Evolutionary conservation across 1,284 basidiomycete species (phyloP).

Genomic region (Ganoderma sp.): DNA sequence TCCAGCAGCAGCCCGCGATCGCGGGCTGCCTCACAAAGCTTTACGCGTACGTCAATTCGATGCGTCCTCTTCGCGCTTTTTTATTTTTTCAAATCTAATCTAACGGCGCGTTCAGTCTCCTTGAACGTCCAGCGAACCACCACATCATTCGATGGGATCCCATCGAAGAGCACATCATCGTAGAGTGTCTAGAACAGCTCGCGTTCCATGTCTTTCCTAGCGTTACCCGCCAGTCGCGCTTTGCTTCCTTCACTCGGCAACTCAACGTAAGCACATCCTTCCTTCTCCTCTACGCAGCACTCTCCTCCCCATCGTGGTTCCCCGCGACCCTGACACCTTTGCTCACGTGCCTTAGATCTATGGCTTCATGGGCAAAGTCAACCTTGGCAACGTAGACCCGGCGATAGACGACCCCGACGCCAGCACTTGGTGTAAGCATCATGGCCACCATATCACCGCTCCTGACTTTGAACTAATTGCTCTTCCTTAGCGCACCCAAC

Average conservation of each 20-base stretch:
- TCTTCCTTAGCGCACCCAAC: constrained; percentile 75
- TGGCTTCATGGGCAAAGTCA: constrained; percentile 94
- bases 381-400: constrained; percentile 88
- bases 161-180: constrained; percentile 88
- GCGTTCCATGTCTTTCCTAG: constrained; percentile 88
- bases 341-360: constrained; percentile 64
- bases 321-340: constrained; percentile 41
- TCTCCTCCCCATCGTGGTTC: constrained; percentile 28
- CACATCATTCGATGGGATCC: constrained; percentile 94
- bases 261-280: constrained; percentile 74
- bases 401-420: constrained; percentile 92
- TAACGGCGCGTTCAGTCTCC: constrained; percentile 55
- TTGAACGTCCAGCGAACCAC: constrained; percentile 85
- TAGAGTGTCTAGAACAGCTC: constrained; percentile 87
- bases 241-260: constrained; percentile 92
- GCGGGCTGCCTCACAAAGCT: constrained; percentile 93
- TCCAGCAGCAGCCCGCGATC: constrained; percentile 63
- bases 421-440: constrained; percentile 88
- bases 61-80: constrained; percentile 29
- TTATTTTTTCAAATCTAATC: no score
- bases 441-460: constrained; percentile 14
- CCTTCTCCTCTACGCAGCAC: constrained; percentile 26
- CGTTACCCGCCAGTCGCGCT: constrained; percentile 90
- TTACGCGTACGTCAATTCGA: constrained; percentile 71
- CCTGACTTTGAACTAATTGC: constrained; percentile 23